phyloP scores from a whole-genome alignment of 768 basidiomycete genomes.

The Guyanaporus albipodus region DNA sequence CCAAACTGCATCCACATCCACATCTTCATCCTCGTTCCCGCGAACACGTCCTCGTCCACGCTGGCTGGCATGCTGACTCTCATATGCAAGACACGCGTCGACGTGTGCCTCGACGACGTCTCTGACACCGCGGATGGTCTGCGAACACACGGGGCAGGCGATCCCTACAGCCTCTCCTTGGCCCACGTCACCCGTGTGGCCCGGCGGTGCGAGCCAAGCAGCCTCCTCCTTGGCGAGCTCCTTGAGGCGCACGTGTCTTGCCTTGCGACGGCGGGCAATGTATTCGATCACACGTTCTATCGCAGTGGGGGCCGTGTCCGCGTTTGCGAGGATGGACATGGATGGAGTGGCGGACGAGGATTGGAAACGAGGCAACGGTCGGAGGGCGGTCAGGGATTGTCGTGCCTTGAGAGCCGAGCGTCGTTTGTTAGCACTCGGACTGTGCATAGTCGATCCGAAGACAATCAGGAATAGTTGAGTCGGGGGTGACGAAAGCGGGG shows the following conservation, averaged over 20 bases:
- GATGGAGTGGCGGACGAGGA: conserved; percentile 21
- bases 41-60: conserved; percentile 29
- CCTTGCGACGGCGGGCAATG: conserved; percentile 69
- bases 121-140: conserved; percentile 55
- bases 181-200: conserved; percentile 30
- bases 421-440: conserved; percentile 23
- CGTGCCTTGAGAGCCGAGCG: conserved; percentile 46
- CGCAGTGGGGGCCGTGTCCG: conserved; percentile 27
- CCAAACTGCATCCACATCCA: conserved; percentile 33
- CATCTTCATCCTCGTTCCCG: conserved; percentile 31
- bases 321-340: conserved; percentile 15
- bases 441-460: conserved; percentile 11
- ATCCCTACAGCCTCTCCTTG: conserved; percentile 40
- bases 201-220: conserved; percentile 17
- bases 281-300: conserved; percentile 53
- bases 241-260: conserved; percentile 61
- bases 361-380: conserved; percentile 21
- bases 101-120: conserved; percentile 78
- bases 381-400: conserved; percentile 32
- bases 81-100: conserved; percentile 71
- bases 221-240: conserved; percentile 65
- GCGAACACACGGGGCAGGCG: conserved; percentile 69
- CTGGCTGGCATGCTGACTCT: conserved; percentile 36
- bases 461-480: conserved; percentile 29
- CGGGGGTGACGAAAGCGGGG: background rate